These are phyloP conservation scores for Mycosphaerella sp. DNA, from an alignment of 2,329 filamentous ascomycete genomes.

Conservation along the genomic window DNA sequence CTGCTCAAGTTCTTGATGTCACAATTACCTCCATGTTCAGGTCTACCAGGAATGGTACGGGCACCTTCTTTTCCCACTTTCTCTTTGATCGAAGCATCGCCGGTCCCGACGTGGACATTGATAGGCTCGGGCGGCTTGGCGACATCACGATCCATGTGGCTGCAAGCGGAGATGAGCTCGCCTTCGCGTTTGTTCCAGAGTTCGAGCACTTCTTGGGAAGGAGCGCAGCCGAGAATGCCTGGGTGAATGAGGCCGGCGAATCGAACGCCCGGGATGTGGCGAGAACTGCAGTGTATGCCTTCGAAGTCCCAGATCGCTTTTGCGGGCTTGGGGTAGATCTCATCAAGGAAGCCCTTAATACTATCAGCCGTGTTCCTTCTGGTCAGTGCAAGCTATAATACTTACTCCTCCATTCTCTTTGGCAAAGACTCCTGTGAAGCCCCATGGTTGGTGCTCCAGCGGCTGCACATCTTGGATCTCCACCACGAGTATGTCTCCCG, in stretches of 20 bases:
- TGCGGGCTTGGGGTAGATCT: conserved; percentile 73
- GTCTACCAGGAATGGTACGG: conserved; percentile 73
- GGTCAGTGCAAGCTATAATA: background rate
- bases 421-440: conserved; percentile 78
- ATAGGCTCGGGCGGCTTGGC: conserved; percentile 66
- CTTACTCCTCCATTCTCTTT: conserved; percentile 64
- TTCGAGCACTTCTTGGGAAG: conserved; percentile 66
- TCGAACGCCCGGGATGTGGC: conserved; percentile 79
- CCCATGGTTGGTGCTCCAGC: conserved; percentile 78
- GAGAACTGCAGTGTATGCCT: conserved; percentile 72
- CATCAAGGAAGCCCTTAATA: conserved; percentile 64
- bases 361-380: background rate
- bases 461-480: conserved; percentile 94
- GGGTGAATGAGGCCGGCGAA: conserved; percentile 85
- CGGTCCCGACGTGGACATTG: conserved; percentile 67
- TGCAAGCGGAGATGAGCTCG: conserved; percentile 64
- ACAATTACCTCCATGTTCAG: conserved; percentile 84
- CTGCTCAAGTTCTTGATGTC: conserved; percentile 83
- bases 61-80: conserved; percentile 74
- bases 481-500: conserved; percentile 76
- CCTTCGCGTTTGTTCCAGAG: conserved; percentile 80
- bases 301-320: conserved; percentile 75
- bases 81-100: conserved; percentile 49
- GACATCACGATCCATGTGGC: conserved; percentile 62
- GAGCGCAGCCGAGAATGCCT: conserved; percentile 83